Percentiles rank a stretch among this genome's conserved stretches.
phyloP scores from a whole-genome alignment of 2,329 filamentous ascomycete genomes.

The Xylaria sp. region DNA sequence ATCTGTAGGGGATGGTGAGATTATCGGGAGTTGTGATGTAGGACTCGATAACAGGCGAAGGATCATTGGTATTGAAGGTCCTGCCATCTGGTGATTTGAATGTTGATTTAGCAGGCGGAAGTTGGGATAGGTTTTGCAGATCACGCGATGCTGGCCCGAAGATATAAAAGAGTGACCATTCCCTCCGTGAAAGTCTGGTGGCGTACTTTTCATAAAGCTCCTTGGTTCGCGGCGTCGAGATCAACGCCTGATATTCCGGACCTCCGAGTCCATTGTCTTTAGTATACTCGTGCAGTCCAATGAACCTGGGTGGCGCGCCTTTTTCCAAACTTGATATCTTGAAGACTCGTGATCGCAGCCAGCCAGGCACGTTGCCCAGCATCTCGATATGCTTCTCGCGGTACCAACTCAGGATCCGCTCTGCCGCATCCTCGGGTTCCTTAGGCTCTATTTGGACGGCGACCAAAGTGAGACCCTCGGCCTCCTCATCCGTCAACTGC shows the following conservation, averaged over 20 bases:
- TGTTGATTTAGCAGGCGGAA: constrained; percentile 57
- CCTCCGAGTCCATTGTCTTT: constrained; percentile 74
- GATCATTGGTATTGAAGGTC: constrained; percentile 65
- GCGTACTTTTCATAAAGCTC: constrained; percentile 70
- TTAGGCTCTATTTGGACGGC: constrained; percentile 69
- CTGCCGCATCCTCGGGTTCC: constrained; percentile 60
- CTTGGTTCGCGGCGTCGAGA: constrained; percentile 69
- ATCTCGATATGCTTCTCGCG: constrained; percentile 78
- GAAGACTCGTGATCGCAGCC: constrained; percentile 78
- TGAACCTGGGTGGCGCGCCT: constrained; percentile 64
- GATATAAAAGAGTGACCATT: constrained; percentile 80
- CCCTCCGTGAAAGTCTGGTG: constrained; percentile 65
- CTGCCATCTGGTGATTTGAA: constrained; percentile 66
- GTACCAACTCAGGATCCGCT: constrained; percentile 74
- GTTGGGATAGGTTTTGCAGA: constrained; percentile 65
- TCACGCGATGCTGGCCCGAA: constrained; percentile 82
- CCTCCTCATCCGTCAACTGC: constrained; percentile 66
- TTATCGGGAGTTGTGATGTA: constrained; percentile 76
- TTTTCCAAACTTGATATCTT: constrained; percentile 70
- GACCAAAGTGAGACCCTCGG: constrained; percentile 70
- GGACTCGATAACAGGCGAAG: constrained; percentile 69
- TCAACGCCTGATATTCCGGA: constrained; percentile 70
- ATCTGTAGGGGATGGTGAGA: constrained; percentile 75
- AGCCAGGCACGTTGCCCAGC: constrained; percentile 80
- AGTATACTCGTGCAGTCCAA: constrained; percentile 79